These are phyloP conservation scores for Solanum pennellii DNA, from an alignment of 257 asterid species.

Conservation along the genomic window DNA sequence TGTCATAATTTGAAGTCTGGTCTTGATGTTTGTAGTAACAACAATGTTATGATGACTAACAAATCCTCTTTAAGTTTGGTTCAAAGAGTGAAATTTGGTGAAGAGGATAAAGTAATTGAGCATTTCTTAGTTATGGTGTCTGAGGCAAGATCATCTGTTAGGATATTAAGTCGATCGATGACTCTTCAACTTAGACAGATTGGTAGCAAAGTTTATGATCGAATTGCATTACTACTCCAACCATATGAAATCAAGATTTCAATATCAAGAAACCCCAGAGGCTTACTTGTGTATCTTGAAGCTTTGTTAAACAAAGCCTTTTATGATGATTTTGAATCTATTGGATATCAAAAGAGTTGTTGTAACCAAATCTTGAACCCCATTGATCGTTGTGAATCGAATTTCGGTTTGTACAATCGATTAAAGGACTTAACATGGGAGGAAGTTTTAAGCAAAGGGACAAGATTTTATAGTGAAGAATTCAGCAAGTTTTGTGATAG, in stretches of 20 bases:
- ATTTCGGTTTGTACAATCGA: slow-evolving; percentile 46
- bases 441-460: slow-evolving; percentile 73
- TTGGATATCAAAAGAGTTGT: slow-evolving; percentile 43
- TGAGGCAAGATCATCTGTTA: slow-evolving; percentile 56
- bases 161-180: slow-evolving; percentile 49
- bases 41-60: not conserved
- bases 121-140: slow-evolving; percentile 65
- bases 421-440: slow-evolving; percentile 78
- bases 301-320: slow-evolving; percentile 62
- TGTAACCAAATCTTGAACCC: slow-evolving; percentile 51
- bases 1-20: slow-evolving; percentile 74
- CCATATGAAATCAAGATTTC: slow-evolving; percentile 74
- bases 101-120: slow-evolving; percentile 47
- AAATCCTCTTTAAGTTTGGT: slow-evolving; percentile 20
- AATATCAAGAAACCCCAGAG: slow-evolving; percentile 55
- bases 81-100: slow-evolving; percentile 32
- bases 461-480: slow-evolving; percentile 73
- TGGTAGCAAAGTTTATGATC: slow-evolving; percentile 55
- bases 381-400: slow-evolving; percentile 61
- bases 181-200: slow-evolving; percentile 44
- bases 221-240: slow-evolving; percentile 53
- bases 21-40: slow-evolving; percentile 38
- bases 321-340: slow-evolving; percentile 67
- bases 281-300: slow-evolving; percentile 51
- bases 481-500: slow-evolving; percentile 88